Evolutionary conservation across 2,329 filamentous ascomycete genomes (phyloP).

Genomic region (Hirsutella thompsonii): DNA sequence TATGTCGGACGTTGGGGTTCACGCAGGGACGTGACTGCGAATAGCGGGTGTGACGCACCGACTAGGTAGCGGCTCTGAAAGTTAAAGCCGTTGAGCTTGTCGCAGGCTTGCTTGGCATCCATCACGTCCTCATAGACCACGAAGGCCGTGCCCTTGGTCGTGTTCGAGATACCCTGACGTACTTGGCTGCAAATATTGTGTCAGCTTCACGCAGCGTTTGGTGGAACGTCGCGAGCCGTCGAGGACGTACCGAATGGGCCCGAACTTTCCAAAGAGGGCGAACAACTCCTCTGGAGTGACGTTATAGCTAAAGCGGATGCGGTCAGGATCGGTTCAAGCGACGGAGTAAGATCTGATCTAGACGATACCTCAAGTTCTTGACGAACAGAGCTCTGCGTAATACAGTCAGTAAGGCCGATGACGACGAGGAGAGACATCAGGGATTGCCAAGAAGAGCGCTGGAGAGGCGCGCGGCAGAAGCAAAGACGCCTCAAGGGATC

Average conservation of each 20-base stretch:
- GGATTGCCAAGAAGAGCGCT: background rate
- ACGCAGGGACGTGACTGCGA: background rate
- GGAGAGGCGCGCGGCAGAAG: background rate
- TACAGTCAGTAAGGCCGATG: slow-evolving; percentile 16
- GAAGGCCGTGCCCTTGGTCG: slow-evolving; percentile 96
- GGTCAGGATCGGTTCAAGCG: slow-evolving; percentile 1
- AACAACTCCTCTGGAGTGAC: slow-evolving; percentile 96
- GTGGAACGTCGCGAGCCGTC: slow-evolving; percentile 2
- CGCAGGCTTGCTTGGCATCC: slow-evolving; percentile 97
- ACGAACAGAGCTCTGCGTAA: slow-evolving; percentile 90
- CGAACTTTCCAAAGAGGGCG: slow-evolving; percentile 97
- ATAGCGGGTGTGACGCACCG: slow-evolving; percentile 41
- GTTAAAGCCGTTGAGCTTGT: slow-evolving; percentile 99
- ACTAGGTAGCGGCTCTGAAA: slow-evolving; percentile 99
- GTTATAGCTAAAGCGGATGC: slow-evolving; percentile 64
- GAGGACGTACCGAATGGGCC: slow-evolving; percentile 69
- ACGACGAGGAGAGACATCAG: background rate
- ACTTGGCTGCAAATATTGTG: slow-evolving; percentile 58
- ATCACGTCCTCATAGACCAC: slow-evolving; percentile 99
- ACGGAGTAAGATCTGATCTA: no score
- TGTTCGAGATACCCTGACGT: slow-evolving; percentile 91
- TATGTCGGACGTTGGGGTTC: background rate
- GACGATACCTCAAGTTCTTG: slow-evolving; percentile 84
- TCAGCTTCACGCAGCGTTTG: slow-evolving; percentile 2
- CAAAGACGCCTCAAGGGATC: background rate